Base-by-base conservation (phyloP, 2,329 filamentous ascomycete species). In the Pseudogymnoascus sp. region DNA sequence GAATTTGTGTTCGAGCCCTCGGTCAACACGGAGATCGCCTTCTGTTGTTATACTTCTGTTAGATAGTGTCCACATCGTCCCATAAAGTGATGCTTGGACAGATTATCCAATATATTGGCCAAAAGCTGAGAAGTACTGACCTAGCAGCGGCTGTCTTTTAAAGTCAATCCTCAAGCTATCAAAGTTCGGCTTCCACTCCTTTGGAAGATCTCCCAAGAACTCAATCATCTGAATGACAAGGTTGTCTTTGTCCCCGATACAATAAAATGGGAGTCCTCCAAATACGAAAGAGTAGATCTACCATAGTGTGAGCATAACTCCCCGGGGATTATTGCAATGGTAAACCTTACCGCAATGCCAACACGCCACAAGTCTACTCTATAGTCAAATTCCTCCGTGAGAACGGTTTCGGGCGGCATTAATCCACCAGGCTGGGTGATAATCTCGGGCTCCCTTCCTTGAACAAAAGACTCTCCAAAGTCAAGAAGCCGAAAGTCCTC, bases 401-500 rank as follows among this genome's bases (percentile, higher is more conserved):
- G 68, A 45, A 70, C 65, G 5, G 67, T 63, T 63, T 70, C 68
- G 2, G 68, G 68, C 14, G 61, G 62, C 60, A 64, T 62, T 43
- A 69, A 64, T 39, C 45, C 61, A 26, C 16, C 60, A 39, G 66
- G 64, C 63, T 68, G 64, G 23, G 68, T 67, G 23, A 69, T 63
- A 5, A 33, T 59, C 41, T 61, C 52, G 31, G 63, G 29, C 58
- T 62, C 55, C 60, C 29, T 31, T 31, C 61, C 61, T n/a, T 66
- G 64, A 16, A 60, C 45, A 41, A 65, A 67, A 26, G 61, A 60
- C 29, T 61, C 60, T 35, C 68, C 68, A 29, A 69, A 64, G 61
- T 70, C 68, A 45, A 70, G 63, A 39, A 70, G 31, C 10, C 68
- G 64, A 63, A 69, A 55, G 59, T 69, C 62, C 59, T 70, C 68